Percentiles rank a stretch among this genome's conserved stretches.
phyloP scores from a whole-genome alignment of 1,139 yeast genomes.

The Candida glucosophila region DNA sequence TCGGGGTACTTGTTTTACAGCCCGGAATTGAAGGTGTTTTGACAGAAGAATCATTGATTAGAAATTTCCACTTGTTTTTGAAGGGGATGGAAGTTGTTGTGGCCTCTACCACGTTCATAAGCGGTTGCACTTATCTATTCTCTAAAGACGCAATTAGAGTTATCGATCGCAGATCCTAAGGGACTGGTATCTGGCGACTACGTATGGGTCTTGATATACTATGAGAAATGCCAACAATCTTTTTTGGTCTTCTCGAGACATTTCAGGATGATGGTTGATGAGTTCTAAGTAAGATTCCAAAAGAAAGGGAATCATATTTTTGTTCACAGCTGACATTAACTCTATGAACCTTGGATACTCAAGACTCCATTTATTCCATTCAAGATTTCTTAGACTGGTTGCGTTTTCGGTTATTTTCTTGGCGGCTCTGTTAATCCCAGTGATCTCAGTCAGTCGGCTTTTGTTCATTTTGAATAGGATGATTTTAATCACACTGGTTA shows the following conservation, averaged over 20 bases:
- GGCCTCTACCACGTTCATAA: slow-evolving; percentile 65
- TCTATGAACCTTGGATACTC: slow-evolving; percentile 2
- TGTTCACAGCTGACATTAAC: slow-evolving; percentile 1
- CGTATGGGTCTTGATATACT: no score
- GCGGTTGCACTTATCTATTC: slow-evolving; percentile 72
- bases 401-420: slow-evolving; percentile 2
- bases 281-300: no score
- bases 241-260: no score
- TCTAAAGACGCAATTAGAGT: slow-evolving; percentile 59
- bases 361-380: slow-evolving; percentile 2
- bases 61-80: slow-evolving; percentile 8
- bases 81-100: slow-evolving; percentile 34
- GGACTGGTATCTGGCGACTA: no score
- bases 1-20: slow-evolving; percentile 64
- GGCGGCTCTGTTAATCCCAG: no score
- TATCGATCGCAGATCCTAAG: slow-evolving; percentile 10
- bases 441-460: no score
- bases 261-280: no score
- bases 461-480: no score
- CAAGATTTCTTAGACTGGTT: slow-evolving; percentile 1
- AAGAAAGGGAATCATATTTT: no score
- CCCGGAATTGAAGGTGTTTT: slow-evolving; percentile 44
- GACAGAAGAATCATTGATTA: slow-evolving; percentile 6
- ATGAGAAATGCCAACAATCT: no score
- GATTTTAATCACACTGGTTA: no score